A percentile compares a stretch with the other conserved stretches of the same genome.
phyloP scores from a whole-genome alignment of 129 eudicot species.

The Artemisia annua region DNA sequence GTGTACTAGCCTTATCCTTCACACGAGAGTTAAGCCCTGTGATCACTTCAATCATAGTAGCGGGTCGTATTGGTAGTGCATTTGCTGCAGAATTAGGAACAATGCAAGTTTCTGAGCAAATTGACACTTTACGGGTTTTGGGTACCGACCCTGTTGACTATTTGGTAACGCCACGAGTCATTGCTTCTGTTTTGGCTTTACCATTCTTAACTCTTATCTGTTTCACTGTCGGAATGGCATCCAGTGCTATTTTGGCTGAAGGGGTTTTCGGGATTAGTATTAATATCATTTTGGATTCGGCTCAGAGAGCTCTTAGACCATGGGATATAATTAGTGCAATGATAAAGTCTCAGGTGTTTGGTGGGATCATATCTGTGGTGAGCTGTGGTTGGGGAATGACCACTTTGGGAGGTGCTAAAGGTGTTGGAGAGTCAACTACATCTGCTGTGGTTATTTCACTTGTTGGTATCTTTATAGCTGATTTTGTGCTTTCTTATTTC shows the following conservation, averaged over 20 bases:
- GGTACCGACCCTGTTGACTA: slow-evolving; percentile 89
- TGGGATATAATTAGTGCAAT: slow-evolving; percentile 91
- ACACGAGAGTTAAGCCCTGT: slow-evolving; percentile 91
- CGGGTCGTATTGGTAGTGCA: slow-evolving; percentile 57
- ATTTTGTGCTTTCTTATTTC: slow-evolving; percentile 76
- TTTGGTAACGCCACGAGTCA: slow-evolving; percentile 80
- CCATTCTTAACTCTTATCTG: slow-evolving; percentile 81
- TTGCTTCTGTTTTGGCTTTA: slow-evolving; percentile 74
- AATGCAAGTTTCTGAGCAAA: slow-evolving; percentile 97
- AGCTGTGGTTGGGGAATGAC: slow-evolving; percentile 97
- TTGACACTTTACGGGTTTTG: slow-evolving; percentile 83
- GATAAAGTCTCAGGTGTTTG: slow-evolving; percentile 89
- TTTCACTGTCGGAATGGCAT: slow-evolving; percentile 82
- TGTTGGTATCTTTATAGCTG: slow-evolving; percentile 87
- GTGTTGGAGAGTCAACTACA: slow-evolving; percentile 97
- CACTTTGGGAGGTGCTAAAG: slow-evolving; percentile 93
- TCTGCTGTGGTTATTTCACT: slow-evolving; percentile 92
- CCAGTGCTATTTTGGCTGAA: slow-evolving; percentile 88
- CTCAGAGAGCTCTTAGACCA: slow-evolving; percentile 73
- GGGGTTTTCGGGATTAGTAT: slow-evolving; percentile 79
- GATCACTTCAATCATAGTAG: slow-evolving; percentile 83
- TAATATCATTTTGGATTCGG: slow-evolving; percentile 79
- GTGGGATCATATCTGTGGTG: slow-evolving; percentile 68
- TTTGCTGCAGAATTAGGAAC: slow-evolving; percentile 93
- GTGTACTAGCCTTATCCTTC: slow-evolving; percentile 85